Conservation (phyloP, 768 basidiomycete species). For the Pholiota conissans region DNA sequence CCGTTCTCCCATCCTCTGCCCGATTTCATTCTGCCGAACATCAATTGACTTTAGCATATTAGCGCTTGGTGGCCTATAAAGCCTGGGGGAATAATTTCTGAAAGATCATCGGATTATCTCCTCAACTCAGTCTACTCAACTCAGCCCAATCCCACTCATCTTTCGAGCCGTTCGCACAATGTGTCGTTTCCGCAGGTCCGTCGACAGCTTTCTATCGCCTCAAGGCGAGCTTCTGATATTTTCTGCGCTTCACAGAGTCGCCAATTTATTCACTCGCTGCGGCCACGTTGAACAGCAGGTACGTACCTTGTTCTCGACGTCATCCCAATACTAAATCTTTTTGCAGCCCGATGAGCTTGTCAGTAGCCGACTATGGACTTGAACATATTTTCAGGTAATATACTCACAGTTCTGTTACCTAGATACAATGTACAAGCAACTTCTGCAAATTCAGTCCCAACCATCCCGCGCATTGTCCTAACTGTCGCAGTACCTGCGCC, state of each 20-base stretch:
- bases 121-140: neutral
- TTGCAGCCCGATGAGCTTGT: constrained; percentile 30
- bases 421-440: constrained; percentile 46
- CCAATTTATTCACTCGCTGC: constrained; percentile 48
- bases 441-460: constrained; percentile 57
- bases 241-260: constrained; percentile 41
- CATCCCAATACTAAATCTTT: neutral
- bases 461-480: constrained; percentile 46
- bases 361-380: constrained; percentile 8
- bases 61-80: neutral
- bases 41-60: neutral
- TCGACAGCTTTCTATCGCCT: constrained; percentile 7
- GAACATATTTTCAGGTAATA: no score
- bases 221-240: constrained; percentile 19
- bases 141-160: neutral
- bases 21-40: neutral
- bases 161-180: constrained; percentile 33
- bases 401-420: no score
- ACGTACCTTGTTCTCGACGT: neutral
- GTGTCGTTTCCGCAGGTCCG: constrained; percentile 59
- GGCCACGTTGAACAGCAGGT: constrained; percentile 33
- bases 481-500: constrained; percentile 37
- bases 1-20: constrained; percentile 6
- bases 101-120: neutral
- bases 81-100: neutral